Evolutionary conservation across 2,329 filamentous ascomycete genomes (phyloP).

Genomic region (Huntiella omanensis): DNA sequence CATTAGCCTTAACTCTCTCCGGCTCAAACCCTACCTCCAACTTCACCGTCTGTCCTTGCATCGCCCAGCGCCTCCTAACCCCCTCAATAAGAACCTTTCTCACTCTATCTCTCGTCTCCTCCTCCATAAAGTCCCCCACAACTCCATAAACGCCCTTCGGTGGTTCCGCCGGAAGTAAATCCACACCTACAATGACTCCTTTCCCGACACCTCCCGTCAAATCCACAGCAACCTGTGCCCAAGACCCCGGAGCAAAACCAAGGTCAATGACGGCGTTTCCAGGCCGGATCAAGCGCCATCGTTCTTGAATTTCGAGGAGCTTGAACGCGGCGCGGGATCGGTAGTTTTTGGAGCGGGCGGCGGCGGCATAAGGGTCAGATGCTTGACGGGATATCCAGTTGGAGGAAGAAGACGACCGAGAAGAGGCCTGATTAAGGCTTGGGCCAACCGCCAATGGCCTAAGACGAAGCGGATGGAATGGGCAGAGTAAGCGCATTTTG

Average conservation of each 20-base stretch:
- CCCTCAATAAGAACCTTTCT: conserved; percentile 53
- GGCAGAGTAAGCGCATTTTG: background rate
- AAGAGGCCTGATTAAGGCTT: background rate
- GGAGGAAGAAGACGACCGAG: conserved; percentile 14
- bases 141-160: conserved; percentile 84
- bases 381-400: conserved; percentile 70
- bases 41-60: conserved; percentile 9
- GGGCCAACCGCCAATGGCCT: too few relatives aligned
- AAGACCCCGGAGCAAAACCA: conserved; percentile 59
- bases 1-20: conserved; percentile 11
- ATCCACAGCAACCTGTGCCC: conserved; percentile 65
- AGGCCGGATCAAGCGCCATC: conserved; percentile 57
- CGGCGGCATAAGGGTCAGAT: conserved; percentile 50
- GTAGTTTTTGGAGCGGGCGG: conserved; percentile 60
- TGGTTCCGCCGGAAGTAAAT: conserved; percentile 81
- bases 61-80: conserved; percentile 16
- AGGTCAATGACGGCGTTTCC: conserved; percentile 83
- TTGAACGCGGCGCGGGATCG: conserved; percentile 92
- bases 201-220: conserved; percentile 44
- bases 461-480: background rate
- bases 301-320: conserved; percentile 71
- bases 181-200: conserved; percentile 75
- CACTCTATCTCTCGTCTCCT: conserved; percentile 55
- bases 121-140: conserved; percentile 79
- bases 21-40: conserved; percentile 12